Evolutionary conservation across 768 basidiomycete genomes (phyloP).

Genomic region (Phylloporus sp.): DNA sequence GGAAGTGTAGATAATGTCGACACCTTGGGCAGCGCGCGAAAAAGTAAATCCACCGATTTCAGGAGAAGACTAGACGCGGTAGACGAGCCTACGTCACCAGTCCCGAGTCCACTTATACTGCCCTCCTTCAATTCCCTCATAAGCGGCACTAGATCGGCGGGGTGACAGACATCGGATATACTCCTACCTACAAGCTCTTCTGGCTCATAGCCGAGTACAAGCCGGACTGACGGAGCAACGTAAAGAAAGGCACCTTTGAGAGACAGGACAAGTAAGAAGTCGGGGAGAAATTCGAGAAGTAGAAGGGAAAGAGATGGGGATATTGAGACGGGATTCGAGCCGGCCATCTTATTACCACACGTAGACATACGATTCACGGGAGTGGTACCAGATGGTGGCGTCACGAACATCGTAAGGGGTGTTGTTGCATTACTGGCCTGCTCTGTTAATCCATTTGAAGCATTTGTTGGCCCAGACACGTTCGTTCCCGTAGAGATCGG

Average conservation of each 20-base stretch:
- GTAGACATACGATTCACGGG: constrained; percentile 10
- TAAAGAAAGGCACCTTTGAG: constrained; percentile 93
- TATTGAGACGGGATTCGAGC: constrained; percentile 45
- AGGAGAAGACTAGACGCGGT: constrained; percentile 28
- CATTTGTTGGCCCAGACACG: constrained; percentile 26
- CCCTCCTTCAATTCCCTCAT: constrained; percentile 87
- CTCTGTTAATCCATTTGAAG: constrained; percentile 9
- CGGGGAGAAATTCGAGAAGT: constrained; percentile 60
- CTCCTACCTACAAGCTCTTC: constrained; percentile 76
- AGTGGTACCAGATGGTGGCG: constrained; percentile 15
- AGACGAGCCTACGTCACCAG: constrained; percentile 15
- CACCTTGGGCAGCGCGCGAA: constrained; percentile 69
- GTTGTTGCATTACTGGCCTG: constrained; percentile 8
- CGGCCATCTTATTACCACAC: constrained; percentile 18
- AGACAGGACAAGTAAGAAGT: constrained; percentile 88
- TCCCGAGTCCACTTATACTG: constrained; percentile 16
- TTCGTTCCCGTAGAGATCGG: constrained; percentile 41
- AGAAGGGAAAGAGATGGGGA: constrained; percentile 34
- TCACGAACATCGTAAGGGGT: constrained; percentile 19
- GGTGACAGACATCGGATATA: constrained; percentile 81
- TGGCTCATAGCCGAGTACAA: constrained; percentile 83
- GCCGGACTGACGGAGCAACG: constrained; percentile 75
- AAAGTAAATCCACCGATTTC: constrained; percentile 76
- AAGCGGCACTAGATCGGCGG: constrained; percentile 84
- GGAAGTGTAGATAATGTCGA: not conserved